Base-by-base conservation (phyloP, 768 basidiomycete genomes). In the Kwoniella botswanensis region DNA sequence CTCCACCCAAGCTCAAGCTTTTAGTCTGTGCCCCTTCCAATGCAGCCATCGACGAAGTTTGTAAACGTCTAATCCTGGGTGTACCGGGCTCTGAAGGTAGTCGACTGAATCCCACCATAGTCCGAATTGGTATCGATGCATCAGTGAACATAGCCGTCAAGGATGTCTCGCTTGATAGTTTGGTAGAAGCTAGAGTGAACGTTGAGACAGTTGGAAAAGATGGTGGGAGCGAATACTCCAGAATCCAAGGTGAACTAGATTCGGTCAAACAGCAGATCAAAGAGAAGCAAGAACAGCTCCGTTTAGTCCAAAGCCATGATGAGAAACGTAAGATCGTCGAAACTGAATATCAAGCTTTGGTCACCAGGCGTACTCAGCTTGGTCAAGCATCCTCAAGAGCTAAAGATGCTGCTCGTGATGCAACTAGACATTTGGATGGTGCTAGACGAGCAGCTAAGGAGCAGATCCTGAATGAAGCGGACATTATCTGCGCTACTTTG, bases 21-120 rank as follows among this genome's bases (percentile, higher is more conserved):
- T 87, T 99, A 18, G 86, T 99, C 46, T 99, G 97, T 79, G 97
- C 97, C 0, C 97, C 97, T 1, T 95, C 93, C 84, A 99, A 99
- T 83, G 97, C 97, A 18, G 97, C 97, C 26, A 95, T 99, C 52
- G 95, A 99, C 79, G 97, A 99, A 85, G 90, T 99, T 18, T 92
- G 93, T 7, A 88, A 89, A 76, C 91, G 97, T 52, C 85, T 99
- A 59, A 93, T 91, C 80, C 90, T 92, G 63, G 90, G 91, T n/a
- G 88, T 90, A 57, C 86, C 89, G 65, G 86, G 88, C 29, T 82
- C 88, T 24, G 85, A 87, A 43, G 89, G 88, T 56, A 84, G 84
- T 60, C 84, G 86, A 11, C 83, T 88, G n/a, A 79, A 86, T 12
- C 88, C 91, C 42, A 94, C 90, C 67, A 90, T 98, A 12, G 94